Conservation (phyloP, 345 rosid genomes). For the Citropsis articulata region DNA sequence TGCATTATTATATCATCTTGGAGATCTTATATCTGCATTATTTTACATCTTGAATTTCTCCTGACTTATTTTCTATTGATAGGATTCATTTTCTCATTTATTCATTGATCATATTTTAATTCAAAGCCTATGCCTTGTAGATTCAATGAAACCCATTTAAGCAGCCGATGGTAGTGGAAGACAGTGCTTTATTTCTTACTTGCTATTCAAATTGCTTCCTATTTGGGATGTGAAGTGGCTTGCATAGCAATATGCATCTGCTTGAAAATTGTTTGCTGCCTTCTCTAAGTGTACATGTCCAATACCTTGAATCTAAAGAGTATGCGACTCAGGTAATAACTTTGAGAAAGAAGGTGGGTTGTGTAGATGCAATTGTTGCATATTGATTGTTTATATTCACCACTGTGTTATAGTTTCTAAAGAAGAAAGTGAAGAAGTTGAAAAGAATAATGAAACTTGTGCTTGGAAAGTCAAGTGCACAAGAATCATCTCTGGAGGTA, state of each 20-base stretch:
- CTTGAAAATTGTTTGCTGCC: not conserved
- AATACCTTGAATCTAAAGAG: not conserved
- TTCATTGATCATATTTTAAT: slow-evolving; percentile 25
- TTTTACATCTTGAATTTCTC: slow-evolving; percentile 1
- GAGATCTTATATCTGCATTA: not conserved
- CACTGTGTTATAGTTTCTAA: too few relatives aligned
- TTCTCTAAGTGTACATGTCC: slow-evolving; percentile 1
- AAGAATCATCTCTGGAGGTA: too few relatives aligned
- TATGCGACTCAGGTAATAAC: not conserved
- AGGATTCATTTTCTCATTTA: slow-evolving; percentile 67
- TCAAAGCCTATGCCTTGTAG: slow-evolving; percentile 40
- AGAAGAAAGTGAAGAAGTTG: too few relatives aligned
- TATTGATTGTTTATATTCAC: too few relatives aligned
- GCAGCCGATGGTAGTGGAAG: slow-evolving; percentile 88
- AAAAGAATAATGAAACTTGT: too few relatives aligned
- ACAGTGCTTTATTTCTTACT: slow-evolving; percentile 59
- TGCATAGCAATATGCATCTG: not conserved
- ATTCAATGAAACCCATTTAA: slow-evolving; percentile 82
- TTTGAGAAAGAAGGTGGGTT: not conserved
- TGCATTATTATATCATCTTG: not conserved
- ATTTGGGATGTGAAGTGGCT: slow-evolving; percentile 38
- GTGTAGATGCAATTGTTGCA: too few relatives aligned
- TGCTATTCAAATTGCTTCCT: slow-evolving; percentile 92
- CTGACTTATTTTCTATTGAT: slow-evolving; percentile 18
- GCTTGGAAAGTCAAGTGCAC: too few relatives aligned